A percentile compares a stretch with the other conserved stretches of the same genome.
These are phyloP conservation scores for Cyberlindnera bimundalis DNA, from an alignment of 805 yeast genomes.

Conservation along the genomic window DNA sequence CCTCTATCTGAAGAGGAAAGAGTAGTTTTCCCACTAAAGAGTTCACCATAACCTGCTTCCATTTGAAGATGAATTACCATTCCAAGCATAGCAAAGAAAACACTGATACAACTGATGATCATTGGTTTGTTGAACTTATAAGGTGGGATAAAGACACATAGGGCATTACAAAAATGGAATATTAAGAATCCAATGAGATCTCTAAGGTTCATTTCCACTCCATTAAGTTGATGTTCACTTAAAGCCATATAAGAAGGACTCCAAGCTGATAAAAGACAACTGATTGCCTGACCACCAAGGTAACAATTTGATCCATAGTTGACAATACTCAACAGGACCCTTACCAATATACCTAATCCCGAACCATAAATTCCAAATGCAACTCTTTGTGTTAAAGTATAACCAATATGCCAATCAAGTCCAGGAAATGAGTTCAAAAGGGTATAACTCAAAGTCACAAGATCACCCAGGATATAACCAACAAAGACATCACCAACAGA, in stretches of 20 bases:
- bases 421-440: slow-evolving; percentile 48
- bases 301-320: slow-evolving; percentile 46
- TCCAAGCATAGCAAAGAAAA: slow-evolving; percentile 38
- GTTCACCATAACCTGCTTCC: slow-evolving; percentile 4
- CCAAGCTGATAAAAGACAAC: slow-evolving; percentile 38
- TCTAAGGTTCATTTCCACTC: slow-evolving; percentile 16
- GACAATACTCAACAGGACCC: slow-evolving; percentile 44
- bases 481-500: slow-evolving; percentile 45
- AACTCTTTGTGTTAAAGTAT: slow-evolving; percentile 42
- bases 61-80: slow-evolving; percentile 32
- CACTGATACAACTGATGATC: slow-evolving; percentile 32
- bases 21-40: background rate
- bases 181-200: slow-evolving; percentile 40
- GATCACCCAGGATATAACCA: slow-evolving; percentile 41
- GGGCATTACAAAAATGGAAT: slow-evolving; percentile 40
- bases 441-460: slow-evolving; percentile 41
- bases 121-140: slow-evolving; percentile 36
- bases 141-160: slow-evolving; percentile 41
- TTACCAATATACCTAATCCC: slow-evolving; percentile 36
- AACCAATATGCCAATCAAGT: slow-evolving; percentile 46
- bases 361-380: slow-evolving; percentile 47
- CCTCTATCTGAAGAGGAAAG: slow-evolving; percentile 17
- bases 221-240: background rate
- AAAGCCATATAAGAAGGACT: slow-evolving; percentile 32
- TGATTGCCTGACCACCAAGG: slow-evolving; percentile 41